Percentiles rank a stretch among this genome's conserved stretches.
Evolutionary conservation across 1,139 yeast species (phyloP).

Genomic region (Pneumocystis jirovecii): DNA sequence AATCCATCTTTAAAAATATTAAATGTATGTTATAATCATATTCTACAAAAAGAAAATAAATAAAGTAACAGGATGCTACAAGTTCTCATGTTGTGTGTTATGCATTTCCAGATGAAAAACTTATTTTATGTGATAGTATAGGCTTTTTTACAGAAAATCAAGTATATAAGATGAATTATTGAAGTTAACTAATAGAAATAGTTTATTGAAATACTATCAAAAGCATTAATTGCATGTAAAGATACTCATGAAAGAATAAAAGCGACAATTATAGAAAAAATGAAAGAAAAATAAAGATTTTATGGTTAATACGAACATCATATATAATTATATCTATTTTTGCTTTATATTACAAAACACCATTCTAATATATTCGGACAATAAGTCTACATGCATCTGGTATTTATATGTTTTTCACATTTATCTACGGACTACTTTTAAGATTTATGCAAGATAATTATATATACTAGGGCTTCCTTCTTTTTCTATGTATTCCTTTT

Average conservation of each 20-base stretch:
- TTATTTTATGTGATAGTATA: neutral
- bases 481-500: conserved; percentile 8
- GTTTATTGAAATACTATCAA: neutral
- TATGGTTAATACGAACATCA: neutral
- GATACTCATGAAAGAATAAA: neutral
- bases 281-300: neutral
- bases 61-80: neutral
- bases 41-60: neutral
- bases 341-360: neutral
- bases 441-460: neutral
- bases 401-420: neutral
- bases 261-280: neutral
- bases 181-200: neutral
- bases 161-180: neutral
- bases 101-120: neutral
- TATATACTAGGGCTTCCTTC: neutral
- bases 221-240: neutral
- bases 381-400: neutral
- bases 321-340: neutral
- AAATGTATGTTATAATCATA: neutral
- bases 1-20: neutral
- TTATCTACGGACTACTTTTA: neutral
- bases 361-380: neutral
- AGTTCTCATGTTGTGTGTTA: conserved; percentile 1
- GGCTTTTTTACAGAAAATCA: neutral